Conservation (phyloP, 1,139 yeast genomes). For the Arxiozyma slooffiae region DNA sequence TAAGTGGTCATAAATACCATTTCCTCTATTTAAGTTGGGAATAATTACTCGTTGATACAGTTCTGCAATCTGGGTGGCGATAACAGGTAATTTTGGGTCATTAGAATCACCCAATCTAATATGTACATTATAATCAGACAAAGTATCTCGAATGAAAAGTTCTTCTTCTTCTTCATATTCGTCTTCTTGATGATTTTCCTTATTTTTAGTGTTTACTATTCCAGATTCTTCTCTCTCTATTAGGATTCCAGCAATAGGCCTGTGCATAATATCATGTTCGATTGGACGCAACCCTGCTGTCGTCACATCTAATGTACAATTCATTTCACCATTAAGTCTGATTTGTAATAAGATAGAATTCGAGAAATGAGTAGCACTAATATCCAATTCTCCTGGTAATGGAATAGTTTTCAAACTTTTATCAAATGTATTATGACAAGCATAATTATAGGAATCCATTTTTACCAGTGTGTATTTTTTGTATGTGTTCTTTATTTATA, state of each 20-base stretch:
- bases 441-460: neutral
- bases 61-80: constrained; percentile 25
- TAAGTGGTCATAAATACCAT: constrained; percentile 3
- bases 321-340: constrained; percentile 35
- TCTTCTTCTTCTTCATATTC: constrained; percentile 14
- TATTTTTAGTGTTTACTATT: too few species aligned
- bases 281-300: constrained; percentile 19
- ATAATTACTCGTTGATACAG: constrained; percentile 20
- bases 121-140: constrained; percentile 24
- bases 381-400: constrained; percentile 4
- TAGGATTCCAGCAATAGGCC: constrained; percentile 18
- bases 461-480: neutral
- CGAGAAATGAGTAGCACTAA: constrained; percentile 20
- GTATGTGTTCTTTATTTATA: neutral
- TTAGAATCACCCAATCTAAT: constrained; percentile 26
- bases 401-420: neutral
- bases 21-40: constrained; percentile 8
- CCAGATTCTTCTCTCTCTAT: neutral
- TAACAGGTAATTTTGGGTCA: constrained; percentile 26
- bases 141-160: constrained; percentile 15
- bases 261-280: constrained; percentile 3
- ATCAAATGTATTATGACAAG: neutral
- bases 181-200: constrained; percentile 1
- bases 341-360: constrained; percentile 31
- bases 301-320: constrained; percentile 32